A percentile compares a stretch with the other conserved stretches of the same genome.
These are phyloP conservation scores for Tolypocladium album DNA, from an alignment of 2,329 filamentous ascomycete species.

Conservation along the genomic window DNA sequence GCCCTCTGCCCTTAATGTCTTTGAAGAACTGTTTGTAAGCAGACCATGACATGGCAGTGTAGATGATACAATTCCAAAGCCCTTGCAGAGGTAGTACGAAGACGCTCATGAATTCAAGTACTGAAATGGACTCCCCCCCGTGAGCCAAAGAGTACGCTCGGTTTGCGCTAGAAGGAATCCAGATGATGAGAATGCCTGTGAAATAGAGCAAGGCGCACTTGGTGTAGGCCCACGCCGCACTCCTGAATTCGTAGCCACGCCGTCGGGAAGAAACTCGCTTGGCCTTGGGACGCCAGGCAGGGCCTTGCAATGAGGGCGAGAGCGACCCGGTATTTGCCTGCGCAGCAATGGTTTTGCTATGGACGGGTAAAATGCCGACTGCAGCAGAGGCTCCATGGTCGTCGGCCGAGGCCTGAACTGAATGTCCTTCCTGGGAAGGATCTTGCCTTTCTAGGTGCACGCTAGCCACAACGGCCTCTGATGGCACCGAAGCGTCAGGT, in stretches of 20 bases:
- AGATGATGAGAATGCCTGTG: constrained; percentile 52
- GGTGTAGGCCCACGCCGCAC: constrained; percentile 52
- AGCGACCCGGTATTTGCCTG: background rate
- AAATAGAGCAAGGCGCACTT: constrained; percentile 58
- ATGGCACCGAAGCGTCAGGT: background rate
- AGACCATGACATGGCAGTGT: constrained; percentile 51
- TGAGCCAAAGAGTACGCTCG: constrained; percentile 54
- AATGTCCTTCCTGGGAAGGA: background rate
- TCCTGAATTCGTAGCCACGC: constrained; percentile 35
- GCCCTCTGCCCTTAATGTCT: background rate
- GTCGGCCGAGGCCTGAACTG: background rate
- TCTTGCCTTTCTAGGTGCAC: background rate
- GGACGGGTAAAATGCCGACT: background rate
- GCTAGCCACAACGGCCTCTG: background rate
- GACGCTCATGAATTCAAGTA: constrained; percentile 52
- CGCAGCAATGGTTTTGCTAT: background rate
- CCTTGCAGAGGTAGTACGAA: constrained; percentile 68
- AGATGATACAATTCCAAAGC: constrained; percentile 68
- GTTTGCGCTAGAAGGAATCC: constrained; percentile 64
- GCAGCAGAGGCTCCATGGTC: background rate
- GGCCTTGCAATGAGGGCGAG: too few species aligned
- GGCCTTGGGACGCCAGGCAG: background rate
- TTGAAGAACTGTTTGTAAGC: constrained; percentile 31
- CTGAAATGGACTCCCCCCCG: constrained; percentile 9
- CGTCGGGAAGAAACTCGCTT: constrained; percentile 2